Evolutionary conservation across 352 stramenopile species (phyloP), one percentile per base, ranked within the genome.

Genomic region (Pythium guiyangense): DNA sequence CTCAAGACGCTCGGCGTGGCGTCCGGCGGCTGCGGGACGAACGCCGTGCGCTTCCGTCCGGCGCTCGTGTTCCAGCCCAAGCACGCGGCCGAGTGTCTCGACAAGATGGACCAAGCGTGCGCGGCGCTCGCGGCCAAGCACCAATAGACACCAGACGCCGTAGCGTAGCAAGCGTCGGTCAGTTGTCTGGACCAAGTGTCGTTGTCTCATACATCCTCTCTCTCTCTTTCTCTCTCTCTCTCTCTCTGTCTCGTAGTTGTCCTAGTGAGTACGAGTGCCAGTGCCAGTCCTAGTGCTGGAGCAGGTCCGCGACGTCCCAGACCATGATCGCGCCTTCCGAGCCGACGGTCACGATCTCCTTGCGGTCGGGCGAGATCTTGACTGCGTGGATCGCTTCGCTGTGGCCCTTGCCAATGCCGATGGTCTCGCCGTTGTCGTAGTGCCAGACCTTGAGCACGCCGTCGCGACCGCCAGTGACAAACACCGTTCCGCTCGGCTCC

Each of bases 351-450:
- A 98, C 90, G 49, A 98, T 84, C 45, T 86, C 88, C 17, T 84
- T 87, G 50, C 96, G 74, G 68, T 98, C 94, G 9, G 96, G 95
- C 20, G 86, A 96, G 51, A 98, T 93, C 54, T 90, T 92, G 37
- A 98, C 89, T 20, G 86, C 84, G 50, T 95, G 89, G 53, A 98
- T 96, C n/a, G 74, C 76, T 45, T 97, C 95, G 60, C 85, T 97
- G 71, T 99, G 96, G 27, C 95, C 96, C 29, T 90, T 79, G 22
- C 94, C 96, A 42, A 90, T 79, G 1, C 70, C 79, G 6, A 97
- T 70, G 4, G 85, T 77, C 62, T 97, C 78, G 44, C 96, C 96
- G 63, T 98, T 96, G 73, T 99, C 96, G 70, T 99, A 99, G 68
- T 97, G 79, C 92, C 95, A 99, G 27, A 98, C 73, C 66, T 96